Conservation (phyloP, 2,329 filamentous ascomycete species). For the Rhexocercosporidium sp. region DNA sequence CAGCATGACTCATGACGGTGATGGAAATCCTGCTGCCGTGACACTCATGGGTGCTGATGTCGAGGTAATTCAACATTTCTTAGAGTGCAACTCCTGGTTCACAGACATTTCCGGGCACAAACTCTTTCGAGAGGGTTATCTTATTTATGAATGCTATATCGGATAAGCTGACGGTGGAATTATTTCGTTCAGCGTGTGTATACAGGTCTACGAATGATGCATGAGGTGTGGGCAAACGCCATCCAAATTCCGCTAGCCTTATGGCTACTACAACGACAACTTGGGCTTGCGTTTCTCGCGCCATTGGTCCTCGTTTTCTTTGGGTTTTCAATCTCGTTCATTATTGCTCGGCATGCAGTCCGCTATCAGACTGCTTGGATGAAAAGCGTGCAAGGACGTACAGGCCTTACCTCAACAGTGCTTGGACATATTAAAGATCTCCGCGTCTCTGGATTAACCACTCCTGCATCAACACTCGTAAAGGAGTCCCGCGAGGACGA, state of each 20-base stretch:
- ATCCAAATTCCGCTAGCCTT: not conserved
- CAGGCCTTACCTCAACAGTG: not conserved
- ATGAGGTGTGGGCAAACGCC: conserved; percentile 1
- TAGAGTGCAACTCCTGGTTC: too few relatives aligned
- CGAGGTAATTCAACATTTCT: too few relatives aligned
- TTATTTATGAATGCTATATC: too few relatives aligned
- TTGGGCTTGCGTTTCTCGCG: not conserved
- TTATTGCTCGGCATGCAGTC: not conserved
- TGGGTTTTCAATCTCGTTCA: not conserved
- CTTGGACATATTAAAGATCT: not conserved
- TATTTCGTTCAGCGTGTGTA: not conserved
- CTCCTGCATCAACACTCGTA: not conserved
- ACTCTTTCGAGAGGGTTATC: too few relatives aligned
- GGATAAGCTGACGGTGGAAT: too few relatives aligned
- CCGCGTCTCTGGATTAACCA: not conserved
- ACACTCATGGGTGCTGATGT: conserved; percentile 7
- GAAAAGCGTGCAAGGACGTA: not conserved
- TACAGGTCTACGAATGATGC: not conserved
- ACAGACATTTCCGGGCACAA: too few relatives aligned
- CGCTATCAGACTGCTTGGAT: not conserved
- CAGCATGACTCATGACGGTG: not conserved
- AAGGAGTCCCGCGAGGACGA: not conserved
- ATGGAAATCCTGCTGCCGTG: not conserved
- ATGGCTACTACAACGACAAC: not conserved
- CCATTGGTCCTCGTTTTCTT: not conserved